These are phyloP conservation scores for Rosa chinensis DNA, from an alignment of 306 rosid species.

Conservation along the genomic window DNA sequence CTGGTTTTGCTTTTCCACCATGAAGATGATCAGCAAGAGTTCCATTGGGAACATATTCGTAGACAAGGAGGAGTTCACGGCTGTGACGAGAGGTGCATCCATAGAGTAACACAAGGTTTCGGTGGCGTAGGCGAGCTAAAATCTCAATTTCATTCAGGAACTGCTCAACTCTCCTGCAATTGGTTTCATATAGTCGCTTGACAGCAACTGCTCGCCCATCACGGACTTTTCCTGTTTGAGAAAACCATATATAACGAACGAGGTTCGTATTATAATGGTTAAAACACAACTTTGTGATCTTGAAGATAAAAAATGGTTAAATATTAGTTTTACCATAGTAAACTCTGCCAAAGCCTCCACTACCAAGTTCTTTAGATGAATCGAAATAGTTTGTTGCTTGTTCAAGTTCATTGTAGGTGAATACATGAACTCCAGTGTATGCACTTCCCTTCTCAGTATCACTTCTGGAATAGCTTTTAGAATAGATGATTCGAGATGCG, in stretches of 20 bases:
- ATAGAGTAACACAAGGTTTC: conserved; percentile 68
- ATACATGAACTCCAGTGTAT: conserved; percentile 44
- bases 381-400: conserved; percentile 69
- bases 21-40: conserved; percentile 87
- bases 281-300: neutral
- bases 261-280: neutral
- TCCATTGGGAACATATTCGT: conserved; percentile 78
- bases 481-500: conserved; percentile 40
- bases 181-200: conserved; percentile 78
- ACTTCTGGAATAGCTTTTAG: conserved; percentile 27
- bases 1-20: conserved; percentile 48
- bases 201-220: conserved; percentile 84
- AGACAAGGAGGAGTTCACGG: conserved; percentile 83
- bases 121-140: conserved; percentile 55
- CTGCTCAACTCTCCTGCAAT: conserved; percentile 73
- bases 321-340: conserved; percentile 54
- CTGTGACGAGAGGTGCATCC: conserved; percentile 86
- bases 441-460: conserved; percentile 56
- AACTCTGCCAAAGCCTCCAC: conserved; percentile 86
- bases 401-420: conserved; percentile 62
- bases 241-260: neutral
- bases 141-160: conserved; percentile 73
- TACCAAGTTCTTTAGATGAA: conserved; percentile 64
- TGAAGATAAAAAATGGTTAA: neutral
- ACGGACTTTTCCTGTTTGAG: conserved; percentile 50